phyloP scores from a whole-genome alignment of 805 yeast genomes.

The Debaryomyces maramus region DNA sequence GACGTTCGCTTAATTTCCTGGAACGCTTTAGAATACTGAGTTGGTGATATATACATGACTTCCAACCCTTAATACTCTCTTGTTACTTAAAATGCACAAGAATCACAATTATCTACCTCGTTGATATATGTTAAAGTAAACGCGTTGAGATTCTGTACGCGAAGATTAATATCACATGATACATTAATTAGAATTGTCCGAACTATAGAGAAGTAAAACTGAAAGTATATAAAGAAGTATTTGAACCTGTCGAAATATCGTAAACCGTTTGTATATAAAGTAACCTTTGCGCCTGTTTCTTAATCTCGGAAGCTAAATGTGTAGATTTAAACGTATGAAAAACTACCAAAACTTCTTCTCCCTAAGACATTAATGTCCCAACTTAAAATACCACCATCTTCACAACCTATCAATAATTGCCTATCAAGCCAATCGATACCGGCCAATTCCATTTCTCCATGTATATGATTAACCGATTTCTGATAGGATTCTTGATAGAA shows the following conservation, averaged over 20 bases:
- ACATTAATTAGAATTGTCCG: not conserved
- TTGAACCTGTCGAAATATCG: too few relatives aligned
- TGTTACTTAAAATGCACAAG: too few relatives aligned
- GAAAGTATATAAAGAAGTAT: too few relatives aligned
- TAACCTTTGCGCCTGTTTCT: too few relatives aligned
- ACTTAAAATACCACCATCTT: slow-evolving; percentile 39
- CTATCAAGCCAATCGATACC: slow-evolving; percentile 39
- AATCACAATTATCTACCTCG: too few relatives aligned
- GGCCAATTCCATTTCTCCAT: slow-evolving; percentile 45
- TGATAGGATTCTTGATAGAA: slow-evolving; percentile 29
- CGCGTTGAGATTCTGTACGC: slow-evolving; percentile 2
- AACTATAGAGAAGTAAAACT: too few relatives aligned
- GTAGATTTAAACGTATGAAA: slow-evolving; percentile 33
- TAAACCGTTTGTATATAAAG: too few relatives aligned
- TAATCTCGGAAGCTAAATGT: too few relatives aligned
- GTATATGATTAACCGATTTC: slow-evolving; percentile 33
- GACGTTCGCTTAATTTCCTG: slow-evolving; percentile 68
- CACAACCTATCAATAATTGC: slow-evolving; percentile 40
- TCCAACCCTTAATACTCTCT: not conserved
- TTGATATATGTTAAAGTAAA: too few relatives aligned
- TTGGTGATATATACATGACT: slow-evolving; percentile 73
- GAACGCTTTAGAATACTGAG: slow-evolving; percentile 66
- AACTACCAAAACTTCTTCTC: slow-evolving; percentile 41
- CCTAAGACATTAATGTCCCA: slow-evolving; percentile 43
- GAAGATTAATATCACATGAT: slow-evolving; percentile 1